Evolutionary conservation across 768 basidiomycete species (phyloP), one percentile per base, ranked within the genome.

Genomic region (Podaxis carcinomalis): DNA sequence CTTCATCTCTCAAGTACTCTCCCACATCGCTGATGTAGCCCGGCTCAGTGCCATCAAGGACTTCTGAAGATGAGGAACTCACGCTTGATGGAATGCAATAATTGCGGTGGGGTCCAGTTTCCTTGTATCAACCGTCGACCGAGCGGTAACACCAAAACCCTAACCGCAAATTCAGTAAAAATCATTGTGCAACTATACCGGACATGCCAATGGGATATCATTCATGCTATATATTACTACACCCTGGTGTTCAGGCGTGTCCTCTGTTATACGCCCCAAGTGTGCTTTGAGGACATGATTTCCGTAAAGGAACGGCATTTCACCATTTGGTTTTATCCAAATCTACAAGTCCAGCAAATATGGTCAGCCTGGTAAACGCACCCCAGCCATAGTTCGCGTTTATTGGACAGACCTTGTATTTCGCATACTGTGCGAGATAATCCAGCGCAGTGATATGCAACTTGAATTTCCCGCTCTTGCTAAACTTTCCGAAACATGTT

Each of bases 321-420:
- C 97, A 69, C 97, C 97, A 65, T 98, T 96, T 25, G 95, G 89
- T 74, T 99, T 99, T 72, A 99, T 94, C 97, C 97, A 99, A 16
- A 98, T 85, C 96, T 98, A 62, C 3, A 35, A 62, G 16, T 37
- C 4, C 23, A 60, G 37, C 60, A 44, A 40, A 32, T 16, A 21
- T 37, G 51, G 14, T 54, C 44, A 28, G 46, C 3, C 21, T 40
- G 19, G 6, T 5, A 9, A 19, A 44, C 42, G 44, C 35, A 16
- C 27, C 16, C 51, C 21, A 62, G 61, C 32, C 32, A 32, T 25
- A 16, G n/a, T 25, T 13, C 11, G 13, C 11, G 32, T 16, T 5
- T n/a, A 25, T 58, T 9, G 50, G 10, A 60, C 77, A 57, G 63
- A 94, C 97, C 84, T 99, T 99, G 80, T 94, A 93, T 75, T 96